phyloP scores from a whole-genome alignment of 352 stramenopile species.

The Pythium utonaiense region DNA sequence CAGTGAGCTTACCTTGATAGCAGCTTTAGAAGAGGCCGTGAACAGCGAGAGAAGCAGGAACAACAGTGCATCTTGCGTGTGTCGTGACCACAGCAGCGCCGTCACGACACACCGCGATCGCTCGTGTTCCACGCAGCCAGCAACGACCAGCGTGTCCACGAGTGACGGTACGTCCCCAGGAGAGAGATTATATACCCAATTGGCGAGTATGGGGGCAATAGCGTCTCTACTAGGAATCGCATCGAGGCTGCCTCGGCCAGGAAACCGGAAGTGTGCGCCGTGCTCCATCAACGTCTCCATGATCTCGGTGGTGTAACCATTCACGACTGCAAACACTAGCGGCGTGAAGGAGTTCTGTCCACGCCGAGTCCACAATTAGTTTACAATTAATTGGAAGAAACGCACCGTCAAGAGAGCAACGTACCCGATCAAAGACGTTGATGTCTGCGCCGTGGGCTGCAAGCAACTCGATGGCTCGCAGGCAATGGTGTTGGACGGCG shows the following conservation, averaged over 20 bases:
- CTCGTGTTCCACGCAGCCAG: conserved; percentile 17
- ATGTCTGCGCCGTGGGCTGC: conserved; percentile 9
- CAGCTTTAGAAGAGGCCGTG: background rate
- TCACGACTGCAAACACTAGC: conserved; percentile 14
- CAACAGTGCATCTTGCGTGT: conserved; percentile 24
- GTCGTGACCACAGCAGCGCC: conserved; percentile 20
- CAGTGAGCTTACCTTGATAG: background rate
- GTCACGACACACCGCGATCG: conserved; percentile 8
- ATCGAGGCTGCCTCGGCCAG: background rate
- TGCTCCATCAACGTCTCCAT: conserved; percentile 21
- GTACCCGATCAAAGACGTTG: conserved; percentile 23
- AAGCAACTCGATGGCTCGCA: conserved; percentile 11
- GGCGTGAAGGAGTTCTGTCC: conserved; percentile 14
- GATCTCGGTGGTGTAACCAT: conserved; percentile 9
- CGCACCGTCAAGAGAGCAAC: too few relatives aligned
- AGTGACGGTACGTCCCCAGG: conserved; percentile 12
- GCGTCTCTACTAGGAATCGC: conserved; percentile 1
- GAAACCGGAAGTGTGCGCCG: conserved; percentile 18
- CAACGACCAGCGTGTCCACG: conserved; percentile 7
- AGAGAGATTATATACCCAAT: conserved; percentile 14
- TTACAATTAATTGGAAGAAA: too few relatives aligned
- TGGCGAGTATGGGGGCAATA: conserved; percentile 13
- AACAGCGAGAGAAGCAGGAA: conserved; percentile 20
- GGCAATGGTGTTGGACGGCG: conserved; percentile 15
- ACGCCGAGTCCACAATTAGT: too few relatives aligned